Evolutionary conservation across 768 basidiomycete species (phyloP).

Genomic region (Mycena chlorophos): DNA sequence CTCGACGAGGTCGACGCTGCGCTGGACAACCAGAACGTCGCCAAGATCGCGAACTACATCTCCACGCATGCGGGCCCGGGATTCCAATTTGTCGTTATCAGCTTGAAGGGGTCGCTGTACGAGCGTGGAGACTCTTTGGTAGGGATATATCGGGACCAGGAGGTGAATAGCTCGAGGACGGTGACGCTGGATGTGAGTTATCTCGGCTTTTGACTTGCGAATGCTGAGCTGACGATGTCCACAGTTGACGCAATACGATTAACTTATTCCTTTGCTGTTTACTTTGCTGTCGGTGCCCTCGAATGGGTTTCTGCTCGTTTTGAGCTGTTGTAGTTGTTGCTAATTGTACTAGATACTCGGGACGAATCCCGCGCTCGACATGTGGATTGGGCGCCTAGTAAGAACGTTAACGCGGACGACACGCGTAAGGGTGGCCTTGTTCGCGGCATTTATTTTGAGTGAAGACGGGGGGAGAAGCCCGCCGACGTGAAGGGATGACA

Average conservation of each 20-base stretch:
- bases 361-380: no score
- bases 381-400: no score
- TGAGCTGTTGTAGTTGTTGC: slow-evolving; percentile 11
- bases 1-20: slow-evolving; percentile 99
- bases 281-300: neutral
- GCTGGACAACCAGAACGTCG: slow-evolving; percentile 97
- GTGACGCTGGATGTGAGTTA: slow-evolving; percentile 83
- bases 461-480: no score
- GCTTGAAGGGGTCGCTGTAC: slow-evolving; percentile 90
- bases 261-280: neutral
- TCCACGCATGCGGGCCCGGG: slow-evolving; percentile 75
- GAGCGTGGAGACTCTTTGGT: slow-evolving; percentile 89
- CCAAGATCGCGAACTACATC: slow-evolving; percentile 93
- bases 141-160: slow-evolving; percentile 93
- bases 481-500: no score
- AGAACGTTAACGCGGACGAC: no score
- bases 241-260: slow-evolving; percentile 21
- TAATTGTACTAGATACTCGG: neutral
- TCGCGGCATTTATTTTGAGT: no score
- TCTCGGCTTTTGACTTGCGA: slow-evolving; percentile 20
- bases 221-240: neutral
- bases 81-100: slow-evolving; percentile 98
- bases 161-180: slow-evolving; percentile 87
- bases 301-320: slow-evolving; percentile 2
- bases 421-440: no score